Conservation (phyloP, 345 rosid genomes). For the Hirschfeldia incana region DNA sequence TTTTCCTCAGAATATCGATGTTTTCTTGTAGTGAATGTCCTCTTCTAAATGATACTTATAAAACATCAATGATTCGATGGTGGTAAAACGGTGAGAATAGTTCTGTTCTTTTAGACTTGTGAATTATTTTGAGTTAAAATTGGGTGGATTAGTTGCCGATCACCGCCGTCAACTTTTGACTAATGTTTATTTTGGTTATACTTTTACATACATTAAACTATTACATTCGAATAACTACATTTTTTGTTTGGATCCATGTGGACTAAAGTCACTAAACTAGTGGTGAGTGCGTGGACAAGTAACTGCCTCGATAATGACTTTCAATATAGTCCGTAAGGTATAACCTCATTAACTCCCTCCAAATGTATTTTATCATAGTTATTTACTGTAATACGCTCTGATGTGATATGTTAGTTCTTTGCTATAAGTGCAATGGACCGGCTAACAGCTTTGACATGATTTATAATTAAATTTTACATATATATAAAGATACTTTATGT, state of each 20-base stretch:
- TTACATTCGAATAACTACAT: slow-evolving; percentile 14
- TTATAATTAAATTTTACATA: slow-evolving; percentile 1
- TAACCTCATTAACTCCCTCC: slow-evolving; percentile 17
- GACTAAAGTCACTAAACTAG: slow-evolving; percentile 8
- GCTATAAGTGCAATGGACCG: slow-evolving; percentile 37
- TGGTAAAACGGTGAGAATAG: background rate
- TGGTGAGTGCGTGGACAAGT: slow-evolving; percentile 38
- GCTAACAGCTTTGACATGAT: slow-evolving; percentile 39
- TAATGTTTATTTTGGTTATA: slow-evolving; percentile 16
- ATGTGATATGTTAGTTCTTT: slow-evolving; percentile 35
- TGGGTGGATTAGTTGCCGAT: slow-evolving; percentile 35
- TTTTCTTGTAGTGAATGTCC: too few relatives aligned
- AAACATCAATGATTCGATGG: background rate
- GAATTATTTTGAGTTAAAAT: slow-evolving; percentile 27
- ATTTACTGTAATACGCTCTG: slow-evolving; percentile 6
- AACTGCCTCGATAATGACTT: slow-evolving; percentile 40
- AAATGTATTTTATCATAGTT: slow-evolving; percentile 14
- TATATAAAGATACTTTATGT: slow-evolving; percentile 34
- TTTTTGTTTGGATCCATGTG: slow-evolving; percentile 23
- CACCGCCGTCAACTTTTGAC: slow-evolving; percentile 42
- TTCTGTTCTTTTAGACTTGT: slow-evolving; percentile 1
- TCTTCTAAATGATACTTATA: background rate
- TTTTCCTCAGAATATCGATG: too few relatives aligned
- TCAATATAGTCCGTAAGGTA: slow-evolving; percentile 29
- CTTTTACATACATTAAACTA: slow-evolving; percentile 13